Conservation (phyloP, 148 eudicot species). For the Heliamphora exappendiculata region DNA sequence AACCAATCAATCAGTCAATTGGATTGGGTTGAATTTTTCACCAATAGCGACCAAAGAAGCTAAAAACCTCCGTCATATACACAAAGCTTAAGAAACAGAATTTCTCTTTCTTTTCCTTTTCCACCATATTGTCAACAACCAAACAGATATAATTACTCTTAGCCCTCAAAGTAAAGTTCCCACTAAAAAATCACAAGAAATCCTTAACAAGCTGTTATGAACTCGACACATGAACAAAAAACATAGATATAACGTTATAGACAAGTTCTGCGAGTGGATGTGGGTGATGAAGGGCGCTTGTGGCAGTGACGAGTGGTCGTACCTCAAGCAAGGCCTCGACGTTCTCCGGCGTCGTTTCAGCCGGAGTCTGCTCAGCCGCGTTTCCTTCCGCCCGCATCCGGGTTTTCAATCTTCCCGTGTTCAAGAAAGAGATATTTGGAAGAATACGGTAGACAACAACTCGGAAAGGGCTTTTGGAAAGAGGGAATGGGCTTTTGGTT, state of each 20-base stretch:
- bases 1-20: not conserved
- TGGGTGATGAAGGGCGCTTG: not conserved
- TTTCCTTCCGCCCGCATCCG: constrained; percentile 6
- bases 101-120: not conserved
- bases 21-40: not conserved
- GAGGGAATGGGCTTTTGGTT: no score
- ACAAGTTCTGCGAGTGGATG: not conserved
- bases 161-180: not conserved
- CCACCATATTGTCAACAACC: not conserved
- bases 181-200: not conserved
- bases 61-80: not conserved
- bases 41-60: not conserved
- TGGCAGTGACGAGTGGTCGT: not conserved
- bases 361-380: not conserved
- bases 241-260: not conserved
- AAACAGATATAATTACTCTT: not conserved
- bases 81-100: not conserved
- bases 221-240: not conserved
- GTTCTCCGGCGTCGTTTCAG: constrained; percentile 8
- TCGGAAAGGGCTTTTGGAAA: not conserved
- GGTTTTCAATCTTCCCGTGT: not conserved
- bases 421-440: not conserved
- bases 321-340: constrained; percentile 15
- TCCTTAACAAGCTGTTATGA: not conserved
- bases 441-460: not conserved